Base-by-base conservation (phyloP, 2,329 filamentous ascomycete species). In the Bretziella fagacearum region DNA sequence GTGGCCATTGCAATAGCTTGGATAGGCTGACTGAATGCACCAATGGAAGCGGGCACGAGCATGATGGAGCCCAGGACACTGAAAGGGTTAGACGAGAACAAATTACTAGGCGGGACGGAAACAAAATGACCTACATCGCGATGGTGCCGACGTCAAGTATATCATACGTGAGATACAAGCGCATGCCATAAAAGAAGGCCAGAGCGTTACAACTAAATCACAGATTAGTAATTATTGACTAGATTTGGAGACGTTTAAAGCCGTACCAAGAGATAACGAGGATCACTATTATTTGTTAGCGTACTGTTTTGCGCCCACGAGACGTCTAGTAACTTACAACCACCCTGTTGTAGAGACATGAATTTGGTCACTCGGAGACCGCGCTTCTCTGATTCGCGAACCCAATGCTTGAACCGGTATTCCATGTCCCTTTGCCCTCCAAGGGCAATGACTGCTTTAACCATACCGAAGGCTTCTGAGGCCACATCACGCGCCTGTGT, bases 391-490 rank as follows among this genome's bases (percentile, higher is more conserved):
- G 65, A 57, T 46, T 65, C 58, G 1, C 59, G 54, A 1, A 66
- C 59, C 52, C 61, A 63, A 3, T 48, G 22, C 0, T 52, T 53
- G 47, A 68, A 67, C 42, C 61, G 64, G 2, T 48, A 53, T 0
- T 55, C 54, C 39, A 67, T 55, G 3, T 58, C 54, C 1, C 53
- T 51, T 52, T 68, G 59, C 0, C 65, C 66, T 4, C 64, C 63
- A 7, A 65, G 61, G 0, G 65, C 62, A 3, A 64, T 57, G 1
- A 69, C 60, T n/a, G 65, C 66, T 7, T 65, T 60, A 20, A 67
- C 62, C 0, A 64, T 61, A 1, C 54, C 52, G 30, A 69, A 60
- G 0, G 62, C 58, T 49, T 69, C 66, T 1, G 59, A 60, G 0
- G 65, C 63, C 22, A 67, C 54, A 6, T 59, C 56, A 1, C 59